Percentiles rank a stretch among this genome's conserved stretches.
phyloP scores from a whole-genome alignment of 1,284 basidiomycete genomes.

The Phellopilus nigrolimitatus region DNA sequence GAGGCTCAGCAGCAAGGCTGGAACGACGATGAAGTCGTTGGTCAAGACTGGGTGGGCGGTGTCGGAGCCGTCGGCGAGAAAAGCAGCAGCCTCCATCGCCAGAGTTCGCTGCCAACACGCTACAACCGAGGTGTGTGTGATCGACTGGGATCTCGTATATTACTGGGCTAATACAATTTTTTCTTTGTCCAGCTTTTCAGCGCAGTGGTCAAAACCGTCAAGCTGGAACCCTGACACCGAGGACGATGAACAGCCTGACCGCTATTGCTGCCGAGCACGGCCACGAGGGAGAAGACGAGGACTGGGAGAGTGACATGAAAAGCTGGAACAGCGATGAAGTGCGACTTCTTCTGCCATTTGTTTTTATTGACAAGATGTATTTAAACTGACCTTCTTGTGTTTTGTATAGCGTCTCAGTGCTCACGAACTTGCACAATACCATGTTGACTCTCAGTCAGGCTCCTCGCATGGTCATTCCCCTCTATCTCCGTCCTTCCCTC shows the following conservation, averaged over 20 bases:
- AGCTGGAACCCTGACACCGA: conserved; percentile 59
- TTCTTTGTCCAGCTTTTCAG: conserved; percentile 32
- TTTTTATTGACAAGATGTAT: conserved; percentile 13
- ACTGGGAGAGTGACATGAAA: conserved; percentile 69
- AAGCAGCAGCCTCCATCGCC: conserved; percentile 63
- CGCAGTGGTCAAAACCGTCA: conserved; percentile 37
- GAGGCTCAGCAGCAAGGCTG: conserved; percentile 49
- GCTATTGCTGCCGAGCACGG: conserved; percentile 60
- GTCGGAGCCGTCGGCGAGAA: conserved; percentile 81
- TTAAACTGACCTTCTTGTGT: not conserved
- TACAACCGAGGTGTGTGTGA: conserved; percentile 64
- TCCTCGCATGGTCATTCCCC: conserved; percentile 41
- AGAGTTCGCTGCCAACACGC: conserved; percentile 73
- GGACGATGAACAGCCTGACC: conserved; percentile 73
- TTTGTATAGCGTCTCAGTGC: conserved; percentile 23
- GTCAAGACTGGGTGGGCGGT: conserved; percentile 72
- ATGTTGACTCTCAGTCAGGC: conserved; percentile 41
- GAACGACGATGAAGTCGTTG: conserved; percentile 73
- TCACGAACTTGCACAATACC: conserved; percentile 39
- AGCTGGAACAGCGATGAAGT: conserved; percentile 59
- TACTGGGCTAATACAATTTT: conserved; percentile 24
- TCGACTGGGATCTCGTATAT: conserved; percentile 19
- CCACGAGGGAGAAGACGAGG: conserved; percentile 79
- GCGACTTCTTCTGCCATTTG: conserved; percentile 10
- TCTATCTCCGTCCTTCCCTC: conserved; percentile 54